Evolutionary conservation across 768 basidiomycete species (phyloP), one percentile per base, ranked within the genome.

Genomic region (Chalciporus piperatus): DNA sequence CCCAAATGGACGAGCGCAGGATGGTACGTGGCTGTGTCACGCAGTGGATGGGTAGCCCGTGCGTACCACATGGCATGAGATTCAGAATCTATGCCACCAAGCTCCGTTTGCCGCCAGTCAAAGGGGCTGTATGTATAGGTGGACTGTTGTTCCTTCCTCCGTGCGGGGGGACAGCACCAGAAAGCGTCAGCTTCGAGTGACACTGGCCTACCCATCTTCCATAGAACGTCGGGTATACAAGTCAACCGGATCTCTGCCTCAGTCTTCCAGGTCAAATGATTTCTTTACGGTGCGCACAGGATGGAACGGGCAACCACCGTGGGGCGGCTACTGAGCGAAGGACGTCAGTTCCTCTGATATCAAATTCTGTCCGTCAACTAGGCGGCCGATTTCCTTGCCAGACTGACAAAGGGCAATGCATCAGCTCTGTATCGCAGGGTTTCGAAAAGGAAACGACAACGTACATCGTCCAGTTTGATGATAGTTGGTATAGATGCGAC

Each of bases 401-500:
- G 44, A 53, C 70, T 71, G 23, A 44, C 51, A 53, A 38, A 64
- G 72, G 72, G 76, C 22, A 37, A 47, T 16, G 16, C n/a, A 37
- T 37, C 35, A 37, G 35, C 35, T 16, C n/a, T 37, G 32, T 27
- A 50, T n/a, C 12, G 16, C 13, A 17, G 35, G 48, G 40, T 50
- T 28, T 20, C 30, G 48, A 11, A 32, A 32, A 47, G 39, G 54
- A 58, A 28, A 32, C 47, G 46, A 45, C 32, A 14, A 72, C 80
- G 56, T 61, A 87, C 88, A 57, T 84, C 73, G 57, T 73, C 63
- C 19, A 83, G 47, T 58, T 76, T 81, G 43, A 90, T 73, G 50
- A 91, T 78, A 7, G 89, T 89, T 13, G 89, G 89, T 23, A 91
- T 73, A 22, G 68, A 70, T 16, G 63, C 66, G 42, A 90, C 61